Evolutionary conservation across 2,329 filamentous ascomycete species (phyloP).

Genomic region (Sclerotinia nivalis): DNA sequence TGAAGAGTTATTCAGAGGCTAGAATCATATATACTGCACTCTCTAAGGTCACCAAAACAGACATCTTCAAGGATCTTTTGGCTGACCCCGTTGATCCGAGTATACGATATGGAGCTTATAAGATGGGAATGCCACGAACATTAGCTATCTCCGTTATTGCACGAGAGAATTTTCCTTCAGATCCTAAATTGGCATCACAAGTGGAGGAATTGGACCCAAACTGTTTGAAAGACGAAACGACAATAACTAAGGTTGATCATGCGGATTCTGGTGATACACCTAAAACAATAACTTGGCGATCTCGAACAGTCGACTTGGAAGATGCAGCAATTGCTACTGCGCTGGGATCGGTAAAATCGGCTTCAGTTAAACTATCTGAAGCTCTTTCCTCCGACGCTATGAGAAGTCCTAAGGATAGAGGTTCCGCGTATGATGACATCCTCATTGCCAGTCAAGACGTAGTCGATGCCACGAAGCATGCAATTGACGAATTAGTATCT

Average conservation of each 20-base stretch:
- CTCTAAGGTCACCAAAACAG: slow-evolving; percentile 64
- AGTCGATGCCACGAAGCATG: slow-evolving; percentile 88
- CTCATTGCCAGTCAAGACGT: slow-evolving; percentile 90
- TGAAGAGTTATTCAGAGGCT: slow-evolving; percentile 73
- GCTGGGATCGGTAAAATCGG: slow-evolving; percentile 66
- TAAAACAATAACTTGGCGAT: slow-evolving; percentile 81
- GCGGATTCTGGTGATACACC: slow-evolving; percentile 59
- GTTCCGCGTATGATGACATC: slow-evolving; percentile 87
- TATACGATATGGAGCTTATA: slow-evolving; percentile 91
- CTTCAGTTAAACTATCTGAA: slow-evolving; percentile 52
- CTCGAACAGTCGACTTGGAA: slow-evolving; percentile 81
- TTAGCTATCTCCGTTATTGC: slow-evolving; percentile 78
- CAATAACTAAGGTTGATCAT: slow-evolving; percentile 52
- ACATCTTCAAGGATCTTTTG: slow-evolving; percentile 83
- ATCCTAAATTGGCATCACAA: slow-evolving; percentile 61
- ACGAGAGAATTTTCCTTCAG: slow-evolving; percentile 73
- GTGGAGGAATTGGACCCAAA: slow-evolving; percentile 71
- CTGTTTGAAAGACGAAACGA: slow-evolving; percentile 59
- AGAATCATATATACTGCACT: slow-evolving; percentile 82
- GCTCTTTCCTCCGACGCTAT: slow-evolving; percentile 49
- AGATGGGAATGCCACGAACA: slow-evolving; percentile 83
- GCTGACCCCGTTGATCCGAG: slow-evolving; percentile 87
- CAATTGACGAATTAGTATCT: slow-evolving; percentile 83
- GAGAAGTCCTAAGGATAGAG: slow-evolving; percentile 63
- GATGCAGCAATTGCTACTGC: slow-evolving; percentile 89